These are phyloP conservation scores for Rachicladosporium sp. DNA, from an alignment of 2,329 filamentous ascomycete genomes.

Conservation along the genomic window DNA sequence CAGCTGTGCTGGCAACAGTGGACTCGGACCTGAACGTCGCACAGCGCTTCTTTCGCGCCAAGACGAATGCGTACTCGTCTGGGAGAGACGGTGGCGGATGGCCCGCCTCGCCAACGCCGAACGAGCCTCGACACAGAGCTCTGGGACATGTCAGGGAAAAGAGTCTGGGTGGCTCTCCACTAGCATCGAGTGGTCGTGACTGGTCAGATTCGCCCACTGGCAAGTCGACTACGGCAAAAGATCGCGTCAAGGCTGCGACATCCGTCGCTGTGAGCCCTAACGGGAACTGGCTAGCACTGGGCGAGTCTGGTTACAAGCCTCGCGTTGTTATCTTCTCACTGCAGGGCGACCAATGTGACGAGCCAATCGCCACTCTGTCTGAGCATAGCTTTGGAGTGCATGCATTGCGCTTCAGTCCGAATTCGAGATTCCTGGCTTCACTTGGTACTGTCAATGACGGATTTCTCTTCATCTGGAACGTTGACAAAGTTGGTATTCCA, in stretches of 20 bases:
- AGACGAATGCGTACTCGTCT: constrained; percentile 10
- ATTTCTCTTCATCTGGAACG: constrained; percentile 81
- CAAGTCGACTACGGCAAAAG: constrained; percentile 75
- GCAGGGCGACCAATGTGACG: constrained; percentile 62
- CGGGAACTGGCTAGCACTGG: constrained; percentile 76
- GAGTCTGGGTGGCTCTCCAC: constrained; percentile 34
- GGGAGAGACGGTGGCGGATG: constrained; percentile 12
- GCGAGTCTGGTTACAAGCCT: constrained; percentile 88
- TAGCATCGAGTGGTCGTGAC: constrained; percentile 26
- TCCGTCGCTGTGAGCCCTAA: constrained; percentile 81
- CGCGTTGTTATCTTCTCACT: constrained; percentile 83
- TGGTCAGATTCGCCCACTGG: constrained; percentile 47
- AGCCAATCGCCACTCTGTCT: constrained; percentile 69
- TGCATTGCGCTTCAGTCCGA: constrained; percentile 77
- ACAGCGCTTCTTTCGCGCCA: constrained; percentile 82
- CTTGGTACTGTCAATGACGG: constrained; percentile 84
- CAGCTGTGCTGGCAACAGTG: constrained; percentile 78
- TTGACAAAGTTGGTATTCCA: constrained; percentile 67
- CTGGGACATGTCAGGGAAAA: constrained; percentile 25
- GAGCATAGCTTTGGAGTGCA: constrained; percentile 87
- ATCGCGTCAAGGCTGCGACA: constrained; percentile 87
- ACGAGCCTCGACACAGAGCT: constrained; percentile 14
- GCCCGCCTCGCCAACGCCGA: constrained; percentile 15
- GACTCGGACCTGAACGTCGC: constrained; percentile 46
- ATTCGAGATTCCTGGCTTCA: constrained; percentile 77